Percentiles rank a stretch among this genome's conserved stretches.
Evolutionary conservation across 2,329 filamentous ascomycete species (phyloP).

Genomic region (Colletotrichum plurivorum): DNA sequence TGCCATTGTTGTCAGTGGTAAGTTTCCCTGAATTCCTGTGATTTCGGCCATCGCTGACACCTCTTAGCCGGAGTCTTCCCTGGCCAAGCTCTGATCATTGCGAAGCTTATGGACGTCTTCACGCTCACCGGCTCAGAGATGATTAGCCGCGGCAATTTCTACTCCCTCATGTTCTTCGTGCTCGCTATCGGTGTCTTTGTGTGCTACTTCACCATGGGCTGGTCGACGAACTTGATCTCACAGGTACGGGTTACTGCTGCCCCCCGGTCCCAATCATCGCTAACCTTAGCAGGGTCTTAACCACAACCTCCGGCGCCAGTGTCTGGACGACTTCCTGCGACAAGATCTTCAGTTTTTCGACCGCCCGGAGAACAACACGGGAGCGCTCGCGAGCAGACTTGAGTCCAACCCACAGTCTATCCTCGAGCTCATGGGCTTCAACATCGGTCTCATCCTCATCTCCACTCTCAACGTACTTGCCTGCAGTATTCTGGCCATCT

Average conservation of each 20-base stretch:
- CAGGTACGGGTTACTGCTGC: constrained; percentile 40
- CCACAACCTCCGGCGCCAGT: constrained; percentile 46
- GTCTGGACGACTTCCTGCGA: constrained; percentile 52
- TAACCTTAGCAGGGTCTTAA: constrained; percentile 31
- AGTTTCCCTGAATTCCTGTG: constrained; percentile 4
- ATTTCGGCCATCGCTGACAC: not conserved
- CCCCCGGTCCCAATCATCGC: not conserved
- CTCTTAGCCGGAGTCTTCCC: constrained; percentile 54
- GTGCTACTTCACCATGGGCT: constrained; percentile 58
- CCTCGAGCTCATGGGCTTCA: constrained; percentile 60
- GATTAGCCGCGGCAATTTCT: constrained; percentile 63
- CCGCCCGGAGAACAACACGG: constrained; percentile 55
- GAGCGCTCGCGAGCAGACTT: constrained; percentile 52
- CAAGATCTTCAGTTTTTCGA: constrained; percentile 61
- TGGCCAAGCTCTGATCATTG: constrained; percentile 59
- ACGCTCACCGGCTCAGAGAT: constrained; percentile 50
- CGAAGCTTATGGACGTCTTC: constrained; percentile 59
- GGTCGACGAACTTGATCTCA: constrained; percentile 51
- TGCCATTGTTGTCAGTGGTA: constrained; percentile 47
- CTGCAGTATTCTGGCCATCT: constrained; percentile 59
- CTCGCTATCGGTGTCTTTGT: constrained; percentile 61
- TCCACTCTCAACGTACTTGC: constrained; percentile 53
- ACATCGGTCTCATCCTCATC: constrained; percentile 56
- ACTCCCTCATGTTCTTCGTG: constrained; percentile 68
- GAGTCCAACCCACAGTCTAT: constrained; percentile 55